phyloP scores from a whole-genome alignment of 371 early-diverging fungal genomes.

The Apophysomyces ossiformis region DNA sequence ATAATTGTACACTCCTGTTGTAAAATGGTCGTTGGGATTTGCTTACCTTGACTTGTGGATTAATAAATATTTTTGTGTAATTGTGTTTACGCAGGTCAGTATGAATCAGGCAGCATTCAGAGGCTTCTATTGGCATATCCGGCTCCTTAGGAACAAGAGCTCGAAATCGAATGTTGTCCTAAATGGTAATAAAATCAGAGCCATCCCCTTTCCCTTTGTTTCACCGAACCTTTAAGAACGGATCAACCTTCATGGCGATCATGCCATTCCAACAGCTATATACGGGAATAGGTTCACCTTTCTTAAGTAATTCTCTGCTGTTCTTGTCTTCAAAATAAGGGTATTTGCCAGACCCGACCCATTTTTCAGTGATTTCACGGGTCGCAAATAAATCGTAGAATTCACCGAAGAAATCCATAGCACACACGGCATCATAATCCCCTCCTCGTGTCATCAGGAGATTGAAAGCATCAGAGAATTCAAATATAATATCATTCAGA shows the following conservation, averaged over 20 bases:
- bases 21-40: background rate
- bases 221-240: conserved; percentile 14
- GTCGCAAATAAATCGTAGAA: conserved; percentile 38
- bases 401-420: conserved; percentile 34
- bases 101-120: conserved; percentile 34
- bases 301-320: conserved; percentile 17
- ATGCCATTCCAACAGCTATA: conserved; percentile 44
- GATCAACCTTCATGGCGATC: conserved; percentile 23
- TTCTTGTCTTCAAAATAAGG: conserved; percentile 29
- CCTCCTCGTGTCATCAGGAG: conserved; percentile 25
- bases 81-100: conserved; percentile 25
- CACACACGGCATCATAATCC: conserved; percentile 34
- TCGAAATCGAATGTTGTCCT: conserved; percentile 20
- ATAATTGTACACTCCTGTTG: background rate
- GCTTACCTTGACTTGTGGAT: conserved; percentile 29
- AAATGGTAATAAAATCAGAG: background rate
- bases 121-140: conserved; percentile 24
- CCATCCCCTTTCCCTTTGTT: background rate
- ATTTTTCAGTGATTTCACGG: conserved; percentile 26
- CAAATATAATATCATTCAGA: conserved; percentile 36
- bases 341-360: conserved; percentile 30
- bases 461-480: conserved; percentile 19
- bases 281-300: conserved; percentile 25
- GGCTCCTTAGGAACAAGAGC: conserved; percentile 26
- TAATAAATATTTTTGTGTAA: conserved; percentile 22